Evolutionary conservation across 805 yeast species (phyloP).

Genomic region (Kodamaea jinghongensis): DNA sequence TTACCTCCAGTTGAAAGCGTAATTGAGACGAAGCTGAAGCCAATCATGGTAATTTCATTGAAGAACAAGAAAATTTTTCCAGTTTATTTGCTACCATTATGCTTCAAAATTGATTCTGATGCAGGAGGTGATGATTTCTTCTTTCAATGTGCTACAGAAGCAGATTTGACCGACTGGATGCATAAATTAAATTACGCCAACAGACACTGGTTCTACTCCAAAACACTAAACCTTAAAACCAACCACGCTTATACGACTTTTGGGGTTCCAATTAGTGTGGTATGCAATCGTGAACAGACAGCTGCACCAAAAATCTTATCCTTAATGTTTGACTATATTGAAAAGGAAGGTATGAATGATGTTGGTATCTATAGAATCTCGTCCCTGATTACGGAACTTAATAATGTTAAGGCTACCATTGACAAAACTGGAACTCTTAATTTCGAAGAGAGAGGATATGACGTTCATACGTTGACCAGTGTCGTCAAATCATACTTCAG

Average conservation of each 20-base stretch:
- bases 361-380: conserved; percentile 83
- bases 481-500: conserved; percentile 80
- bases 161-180: conserved; percentile 76
- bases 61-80: conserved; percentile 49
- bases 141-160: conserved; percentile 62
- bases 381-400: conserved; percentile 49
- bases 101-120: conserved; percentile 49
- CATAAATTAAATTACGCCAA: conserved; percentile 45
- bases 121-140: conserved; percentile 50
- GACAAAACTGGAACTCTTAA: conserved; percentile 47
- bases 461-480: conserved; percentile 83
- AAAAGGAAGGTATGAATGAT: conserved; percentile 83
- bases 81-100: conserved; percentile 46
- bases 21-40: conserved; percentile 48
- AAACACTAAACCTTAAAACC: conserved; percentile 26
- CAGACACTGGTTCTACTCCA: conserved; percentile 56
- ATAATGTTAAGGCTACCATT: conserved; percentile 41
- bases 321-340: conserved; percentile 70
- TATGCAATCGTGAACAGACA: conserved; percentile 69
- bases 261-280: conserved; percentile 78
- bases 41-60: conserved; percentile 47
- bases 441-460: conserved; percentile 55
- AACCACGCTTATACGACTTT: conserved; percentile 48
- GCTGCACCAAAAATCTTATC: conserved; percentile 65
- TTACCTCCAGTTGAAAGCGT: conserved; percentile 53